Base-by-base conservation (phyloP, 192 early-diverging fungal species). In the Chytriomyces sp. region DNA sequence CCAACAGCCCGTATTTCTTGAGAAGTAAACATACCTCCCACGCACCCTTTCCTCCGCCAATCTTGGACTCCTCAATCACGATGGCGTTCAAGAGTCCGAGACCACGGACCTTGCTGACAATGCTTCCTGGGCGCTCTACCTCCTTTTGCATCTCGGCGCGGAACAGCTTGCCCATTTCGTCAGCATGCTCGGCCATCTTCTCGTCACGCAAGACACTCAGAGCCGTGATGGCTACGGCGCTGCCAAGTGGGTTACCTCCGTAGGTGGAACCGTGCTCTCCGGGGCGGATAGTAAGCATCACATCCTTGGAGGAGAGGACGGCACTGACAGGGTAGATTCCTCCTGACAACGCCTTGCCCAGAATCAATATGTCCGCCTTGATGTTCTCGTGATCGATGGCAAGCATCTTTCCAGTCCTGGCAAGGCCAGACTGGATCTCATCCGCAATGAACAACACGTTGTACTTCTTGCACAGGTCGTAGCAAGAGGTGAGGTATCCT, bases 381-480 rank as follows among this genome's bases (percentile, higher is more conserved):
- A 99, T 85, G 73, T 87, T 78, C 52, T 99, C 97, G 74, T 96
- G 92, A 75, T 99, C 94, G 52, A 92, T 87, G 52, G 95, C 96
- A 57, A 99, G 89, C 82, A 99, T 84, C 72, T 92, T 94, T 34
- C 60, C 68, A 10, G 95, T 98, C 70, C 97, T 90, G 3, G 84
- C 94, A 28, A 99, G 84, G 59, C 97, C 97, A 6, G 97, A 96
- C 81, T 99, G 97, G 77, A 99, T 94, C 82, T 99, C 97, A 78
- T 99, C 97, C 57, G 93, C 94, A 76, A 99, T 98, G 64, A 99
- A 91, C 67, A 99, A 83, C 32, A 97, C 95, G 72, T 98, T 97
- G 87, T 99, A 91, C 82, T 96, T 92, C 75, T 94, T 92, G 91
- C 97, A 99, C 53, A 99, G 87, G 26, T 91, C 93, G 73, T 91